Base-by-base conservation (phyloP, 129 eudicot species). In the Flaveria brownii region DNA sequence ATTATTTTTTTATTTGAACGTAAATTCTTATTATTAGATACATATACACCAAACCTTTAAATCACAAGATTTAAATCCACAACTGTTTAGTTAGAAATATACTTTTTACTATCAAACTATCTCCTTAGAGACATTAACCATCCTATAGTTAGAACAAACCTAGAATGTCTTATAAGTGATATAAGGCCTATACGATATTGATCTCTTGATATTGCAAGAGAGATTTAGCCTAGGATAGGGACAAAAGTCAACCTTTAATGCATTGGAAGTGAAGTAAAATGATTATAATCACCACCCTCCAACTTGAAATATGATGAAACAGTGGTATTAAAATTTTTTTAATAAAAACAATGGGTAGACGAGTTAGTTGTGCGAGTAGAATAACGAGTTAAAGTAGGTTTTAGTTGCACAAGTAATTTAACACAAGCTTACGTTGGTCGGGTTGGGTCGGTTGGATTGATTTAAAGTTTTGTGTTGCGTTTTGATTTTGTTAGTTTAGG, bases 241-340 rank as follows among this genome's bases (percentile, higher is more conserved):
- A 71, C 49, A 71, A 52, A 52, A 17, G 49, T 20, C 65, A 18
- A 52, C 41, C 30, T 28, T 51, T 11, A 51, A 28, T 71, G 76
- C 76, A 71, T 52, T 52, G 76, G 64, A 71, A 55, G 77, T 39
- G 61, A 54, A 36, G 77, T 72, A 57, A 36, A 39, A 72, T 72
- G 52, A 72, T 72, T 55, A 56, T 12, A 72, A 56, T 55, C 51
- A 39, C 52, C 20, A 36, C 51, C 16, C 33, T 56, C 22, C 52
- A 39, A 55, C n/a, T 36, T 11, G 33, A 28, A 15, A 16, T 17
- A 3, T 1, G 11, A 17, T 49, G 45, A 72, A 52, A 30, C 0
- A 33, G 33, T 33, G 20, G 52, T 18, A 7, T 20, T 68, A n/a
- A 12, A 33, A 36, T 25, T 33, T 4, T 7, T 62, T 45, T 45